A percentile compares a stretch with the other conserved stretches of the same genome.
phyloP scores from a whole-genome alignment of 2,329 filamentous ascomycete genomes.

The Fusarium dlaminii region DNA sequence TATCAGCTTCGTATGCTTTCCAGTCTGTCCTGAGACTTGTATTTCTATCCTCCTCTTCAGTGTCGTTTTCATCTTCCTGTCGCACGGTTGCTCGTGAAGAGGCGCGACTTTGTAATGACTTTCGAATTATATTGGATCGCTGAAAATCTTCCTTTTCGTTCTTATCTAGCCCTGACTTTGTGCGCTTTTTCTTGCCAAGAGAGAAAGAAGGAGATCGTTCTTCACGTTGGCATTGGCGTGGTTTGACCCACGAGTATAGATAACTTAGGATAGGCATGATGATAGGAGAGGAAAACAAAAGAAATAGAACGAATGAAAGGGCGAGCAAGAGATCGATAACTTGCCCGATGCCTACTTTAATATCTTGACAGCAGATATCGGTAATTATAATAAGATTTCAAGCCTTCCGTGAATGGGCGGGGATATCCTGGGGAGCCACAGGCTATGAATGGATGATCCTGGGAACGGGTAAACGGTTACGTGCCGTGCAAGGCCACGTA shows the following conservation, averaged over 20 bases:
- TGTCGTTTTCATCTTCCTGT: constrained; percentile 20
- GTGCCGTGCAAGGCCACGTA: constrained; percentile 39
- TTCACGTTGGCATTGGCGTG: constrained; percentile 19
- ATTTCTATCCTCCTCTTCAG: constrained; percentile 31
- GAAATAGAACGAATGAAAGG: constrained; percentile 1
- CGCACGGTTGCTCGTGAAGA: constrained; percentile 33
- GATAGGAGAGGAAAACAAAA: not conserved
- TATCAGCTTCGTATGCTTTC: constrained; percentile 53
- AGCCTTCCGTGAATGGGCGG: constrained; percentile 10
- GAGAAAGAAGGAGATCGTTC: constrained; percentile 29
- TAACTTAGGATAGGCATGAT: constrained; percentile 38
- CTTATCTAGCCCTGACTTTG: constrained; percentile 20
- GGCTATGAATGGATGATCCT: constrained; percentile 28
- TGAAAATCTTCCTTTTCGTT: constrained; percentile 50
- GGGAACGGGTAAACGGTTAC: constrained; percentile 25
- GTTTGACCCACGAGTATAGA: constrained; percentile 37
- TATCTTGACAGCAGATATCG: not conserved
- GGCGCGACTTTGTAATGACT: constrained; percentile 51
- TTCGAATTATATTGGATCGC: constrained; percentile 54
- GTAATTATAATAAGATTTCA: constrained; percentile 15
- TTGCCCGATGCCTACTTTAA: not conserved
- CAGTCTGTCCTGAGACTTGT: constrained; percentile 45
- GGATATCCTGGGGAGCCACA: constrained; percentile 29
- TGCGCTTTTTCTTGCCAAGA: constrained; percentile 36
- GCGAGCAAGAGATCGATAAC: not conserved